Conservation (phyloP, 2,329 filamentous ascomycete species). For the Ophiostoma sp. region DNA sequence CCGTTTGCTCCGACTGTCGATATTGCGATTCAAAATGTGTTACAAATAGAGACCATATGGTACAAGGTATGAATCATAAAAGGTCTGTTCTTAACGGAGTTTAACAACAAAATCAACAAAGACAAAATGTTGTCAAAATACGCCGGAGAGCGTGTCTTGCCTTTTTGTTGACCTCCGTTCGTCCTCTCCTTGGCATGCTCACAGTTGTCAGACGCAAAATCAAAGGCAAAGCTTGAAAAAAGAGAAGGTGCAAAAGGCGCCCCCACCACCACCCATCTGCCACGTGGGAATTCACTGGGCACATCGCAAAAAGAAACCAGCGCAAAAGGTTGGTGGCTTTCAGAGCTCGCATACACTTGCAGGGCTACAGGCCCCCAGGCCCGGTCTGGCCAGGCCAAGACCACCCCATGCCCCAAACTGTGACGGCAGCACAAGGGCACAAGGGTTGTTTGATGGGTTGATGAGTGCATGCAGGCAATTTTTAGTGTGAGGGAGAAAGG, state of each 20-base stretch:
- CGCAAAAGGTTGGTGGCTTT: neutral
- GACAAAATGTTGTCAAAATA: neutral
- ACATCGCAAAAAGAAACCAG: neutral
- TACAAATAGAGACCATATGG: neutral
- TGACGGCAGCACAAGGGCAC: neutral
- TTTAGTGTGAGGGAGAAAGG: neutral
- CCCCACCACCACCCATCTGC: neutral
- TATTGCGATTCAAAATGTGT: neutral
- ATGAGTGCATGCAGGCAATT: neutral
- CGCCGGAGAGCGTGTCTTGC: too few relatives aligned
- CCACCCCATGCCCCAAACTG: neutral
- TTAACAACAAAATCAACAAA: neutral
- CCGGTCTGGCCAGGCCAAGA: conserved; percentile 14
- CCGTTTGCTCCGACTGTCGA: neutral
- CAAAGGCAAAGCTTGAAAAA: neutral
- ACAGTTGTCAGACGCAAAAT: neutral
- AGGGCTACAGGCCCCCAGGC: neutral
- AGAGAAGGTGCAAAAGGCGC: neutral
- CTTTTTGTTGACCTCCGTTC: neutral
- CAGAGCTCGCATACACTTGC: neutral
- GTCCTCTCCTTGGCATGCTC: neutral
- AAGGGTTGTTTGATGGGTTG: neutral
- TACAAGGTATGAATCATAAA: neutral
- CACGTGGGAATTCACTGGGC: conserved; percentile 7
- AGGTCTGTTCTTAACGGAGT: neutral